Evolutionary conservation across 2,329 filamentous ascomycete genomes (phyloP).

Genomic region (Paecilomyces niveus): DNA sequence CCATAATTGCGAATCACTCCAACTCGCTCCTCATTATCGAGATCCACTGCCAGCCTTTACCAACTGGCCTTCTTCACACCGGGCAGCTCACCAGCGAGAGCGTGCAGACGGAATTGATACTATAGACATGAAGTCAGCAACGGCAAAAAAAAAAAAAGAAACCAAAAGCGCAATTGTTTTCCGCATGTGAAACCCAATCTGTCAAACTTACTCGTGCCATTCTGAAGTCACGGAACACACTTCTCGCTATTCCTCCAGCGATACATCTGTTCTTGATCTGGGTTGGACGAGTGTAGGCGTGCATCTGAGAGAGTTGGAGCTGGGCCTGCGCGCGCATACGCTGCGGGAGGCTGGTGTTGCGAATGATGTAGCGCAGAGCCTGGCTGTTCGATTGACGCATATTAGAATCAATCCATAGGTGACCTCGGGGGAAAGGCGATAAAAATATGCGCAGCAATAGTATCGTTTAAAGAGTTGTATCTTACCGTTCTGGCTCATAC

Average conservation of each 20-base stretch:
- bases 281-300: slow-evolving; percentile 86
- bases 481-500: slow-evolving; percentile 79
- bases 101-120: slow-evolving; percentile 91
- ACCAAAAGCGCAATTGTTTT: not conserved
- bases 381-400: slow-evolving; percentile 51
- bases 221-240: slow-evolving; percentile 90
- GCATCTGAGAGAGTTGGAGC: slow-evolving; percentile 89
- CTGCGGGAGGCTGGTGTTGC: slow-evolving; percentile 78
- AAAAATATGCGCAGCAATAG: not conserved
- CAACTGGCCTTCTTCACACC: slow-evolving; percentile 96
- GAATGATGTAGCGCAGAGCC: slow-evolving; percentile 86
- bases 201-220: slow-evolving; percentile 70
- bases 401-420: not conserved
- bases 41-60: slow-evolving; percentile 46
- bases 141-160: not conserved
- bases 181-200: not conserved
- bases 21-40: not conserved
- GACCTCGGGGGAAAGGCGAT: not conserved
- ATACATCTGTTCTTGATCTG: slow-evolving; percentile 94
- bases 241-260: slow-evolving; percentile 78
- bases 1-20: slow-evolving; percentile 9
- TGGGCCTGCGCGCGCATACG: slow-evolving; percentile 85
- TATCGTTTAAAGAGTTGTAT: not conserved
- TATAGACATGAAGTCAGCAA: slow-evolving; percentile 34
- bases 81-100: slow-evolving; percentile 74